phyloP scores from a whole-genome alignment of 441 rosid species.

The Pelargonium australe region DNA sequence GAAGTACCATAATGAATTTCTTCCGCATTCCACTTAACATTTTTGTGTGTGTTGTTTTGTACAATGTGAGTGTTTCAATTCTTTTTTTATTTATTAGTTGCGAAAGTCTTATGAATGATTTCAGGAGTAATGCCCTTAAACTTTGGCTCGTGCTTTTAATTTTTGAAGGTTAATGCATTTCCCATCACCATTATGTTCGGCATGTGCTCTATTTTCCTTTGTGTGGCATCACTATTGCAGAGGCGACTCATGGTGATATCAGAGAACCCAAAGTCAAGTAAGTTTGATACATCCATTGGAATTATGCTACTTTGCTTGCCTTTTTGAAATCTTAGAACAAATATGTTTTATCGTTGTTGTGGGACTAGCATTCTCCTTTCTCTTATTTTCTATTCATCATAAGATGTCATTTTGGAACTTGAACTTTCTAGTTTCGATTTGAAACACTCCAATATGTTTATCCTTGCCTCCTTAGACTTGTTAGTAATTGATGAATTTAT shows the following conservation, averaged over 20 bases:
- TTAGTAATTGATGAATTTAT: background rate
- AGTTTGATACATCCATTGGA: constrained; percentile 11
- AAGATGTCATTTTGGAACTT: too few species aligned
- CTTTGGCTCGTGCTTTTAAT: background rate
- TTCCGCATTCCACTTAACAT: constrained; percentile 95
- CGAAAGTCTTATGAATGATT: background rate
- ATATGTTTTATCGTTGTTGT: background rate
- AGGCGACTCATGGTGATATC: constrained; percentile 70
- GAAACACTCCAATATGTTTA: background rate
- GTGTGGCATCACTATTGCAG: constrained; percentile 73
- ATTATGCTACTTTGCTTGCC: background rate
- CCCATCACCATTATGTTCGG: constrained; percentile 97
- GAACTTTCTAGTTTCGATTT: background rate
- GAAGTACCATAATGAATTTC: constrained; percentile 97
- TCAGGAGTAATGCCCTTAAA: background rate
- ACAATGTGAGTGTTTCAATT: constrained; percentile 50
- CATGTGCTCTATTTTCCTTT: constrained; percentile 93
- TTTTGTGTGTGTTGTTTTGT: constrained; percentile 79
- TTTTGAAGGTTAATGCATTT: constrained; percentile 65
- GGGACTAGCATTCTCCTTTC: too few species aligned
- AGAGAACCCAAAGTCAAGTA: constrained; percentile 48
- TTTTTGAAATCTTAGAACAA: background rate
- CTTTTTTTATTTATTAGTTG: constrained; percentile 9
- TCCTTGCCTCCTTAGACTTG: background rate
- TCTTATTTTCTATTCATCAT: too few species aligned